A percentile compares a stretch with the other conserved stretches of the same genome.
These are phyloP conservation scores for Paraurostyla sp. DNA, from an alignment of 73 alveolate genomes.

Conservation along the genomic window DNA sequence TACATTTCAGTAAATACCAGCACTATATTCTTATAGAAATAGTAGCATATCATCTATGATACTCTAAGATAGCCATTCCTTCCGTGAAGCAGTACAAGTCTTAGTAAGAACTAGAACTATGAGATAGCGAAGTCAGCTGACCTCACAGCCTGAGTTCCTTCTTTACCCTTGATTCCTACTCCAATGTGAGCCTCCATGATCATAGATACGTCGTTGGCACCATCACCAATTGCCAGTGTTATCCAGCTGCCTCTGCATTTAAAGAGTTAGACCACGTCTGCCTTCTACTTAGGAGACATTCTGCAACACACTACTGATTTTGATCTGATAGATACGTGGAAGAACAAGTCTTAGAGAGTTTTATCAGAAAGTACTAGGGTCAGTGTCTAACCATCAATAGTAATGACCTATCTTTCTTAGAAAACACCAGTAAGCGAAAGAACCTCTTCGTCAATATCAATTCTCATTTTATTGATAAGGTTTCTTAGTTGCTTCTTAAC, in stretches of 20 bases:
- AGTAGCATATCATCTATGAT: constrained; percentile 94
- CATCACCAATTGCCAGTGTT: constrained; percentile 86
- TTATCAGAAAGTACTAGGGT: constrained; percentile 58
- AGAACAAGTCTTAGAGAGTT: constrained; percentile 35
- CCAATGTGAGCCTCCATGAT: constrained; percentile 93
- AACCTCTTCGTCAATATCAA: constrained; percentile 15
- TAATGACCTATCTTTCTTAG: constrained; percentile 58
- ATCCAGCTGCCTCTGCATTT: constrained; percentile 89
- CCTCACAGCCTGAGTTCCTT: constrained; percentile 98
- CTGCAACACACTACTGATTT: constrained; percentile 89
- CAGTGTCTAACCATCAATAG: constrained; percentile 77
- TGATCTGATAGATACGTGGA: neutral
- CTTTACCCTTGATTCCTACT: constrained; percentile 97
- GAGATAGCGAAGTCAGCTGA: constrained; percentile 95
- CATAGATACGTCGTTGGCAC: constrained; percentile 86
- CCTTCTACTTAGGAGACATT: constrained; percentile 92
- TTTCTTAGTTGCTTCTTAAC: neutral
- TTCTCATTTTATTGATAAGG: neutral
- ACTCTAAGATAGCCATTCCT: constrained; percentile 96
- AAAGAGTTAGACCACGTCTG: constrained; percentile 93
- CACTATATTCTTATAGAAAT: constrained; percentile 95
- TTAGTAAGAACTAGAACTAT: constrained; percentile 91
- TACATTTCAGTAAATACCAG: constrained; percentile 93
- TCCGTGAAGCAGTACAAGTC: constrained; percentile 94
- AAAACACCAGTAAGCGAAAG: neutral